These are phyloP conservation scores for Suillus spraguei DNA, from an alignment of 768 basidiomycete species.

Conservation along the genomic window DNA sequence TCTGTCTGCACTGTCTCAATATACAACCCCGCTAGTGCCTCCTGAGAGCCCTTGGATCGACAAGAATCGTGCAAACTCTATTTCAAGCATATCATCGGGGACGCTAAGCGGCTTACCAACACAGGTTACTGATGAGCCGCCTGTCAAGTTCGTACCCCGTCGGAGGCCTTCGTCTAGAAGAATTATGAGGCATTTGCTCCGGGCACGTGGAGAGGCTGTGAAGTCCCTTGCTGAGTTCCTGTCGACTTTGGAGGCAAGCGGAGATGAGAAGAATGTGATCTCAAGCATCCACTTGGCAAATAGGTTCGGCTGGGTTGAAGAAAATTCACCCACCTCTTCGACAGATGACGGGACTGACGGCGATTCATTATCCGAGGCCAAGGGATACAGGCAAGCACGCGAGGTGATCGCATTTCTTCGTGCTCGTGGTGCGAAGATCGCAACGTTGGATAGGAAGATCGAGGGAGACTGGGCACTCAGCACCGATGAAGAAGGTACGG, in stretches of 20 bases:
- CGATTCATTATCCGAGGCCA: constrained; percentile 22
- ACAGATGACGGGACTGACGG: constrained; percentile 28
- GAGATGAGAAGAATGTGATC: constrained; percentile 49
- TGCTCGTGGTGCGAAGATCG: constrained; percentile 71
- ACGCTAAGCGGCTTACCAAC: constrained; percentile 20
- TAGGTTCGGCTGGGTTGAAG: constrained; percentile 42
- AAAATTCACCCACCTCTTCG: constrained; percentile 23
- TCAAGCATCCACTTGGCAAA: constrained; percentile 51
- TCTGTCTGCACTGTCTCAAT: constrained; percentile 69
- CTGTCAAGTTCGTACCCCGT: constrained; percentile 33
- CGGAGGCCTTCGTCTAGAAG: constrained; percentile 73
- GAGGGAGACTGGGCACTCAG: constrained; percentile 75
- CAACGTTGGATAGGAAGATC: constrained; percentile 43
- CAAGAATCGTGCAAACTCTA: constrained; percentile 36
- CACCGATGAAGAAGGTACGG: constrained; percentile 49
- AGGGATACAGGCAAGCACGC: constrained; percentile 63
- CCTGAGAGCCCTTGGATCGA: constrained; percentile 76
- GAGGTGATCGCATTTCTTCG: constrained; percentile 78
- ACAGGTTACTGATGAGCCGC: constrained; percentile 39
- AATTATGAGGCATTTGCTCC: constrained; percentile 86
- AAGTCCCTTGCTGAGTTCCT: constrained; percentile 76
- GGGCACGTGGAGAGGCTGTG: constrained; percentile 82
- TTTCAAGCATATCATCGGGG: constrained; percentile 10
- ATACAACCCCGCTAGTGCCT: constrained; percentile 66
- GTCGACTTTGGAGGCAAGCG: constrained; percentile 56